Evolutionary conservation across 441 rosid genomes (phyloP), one percentile per base, ranked within the genome.

Genomic region (Geranium incanum): DNA sequence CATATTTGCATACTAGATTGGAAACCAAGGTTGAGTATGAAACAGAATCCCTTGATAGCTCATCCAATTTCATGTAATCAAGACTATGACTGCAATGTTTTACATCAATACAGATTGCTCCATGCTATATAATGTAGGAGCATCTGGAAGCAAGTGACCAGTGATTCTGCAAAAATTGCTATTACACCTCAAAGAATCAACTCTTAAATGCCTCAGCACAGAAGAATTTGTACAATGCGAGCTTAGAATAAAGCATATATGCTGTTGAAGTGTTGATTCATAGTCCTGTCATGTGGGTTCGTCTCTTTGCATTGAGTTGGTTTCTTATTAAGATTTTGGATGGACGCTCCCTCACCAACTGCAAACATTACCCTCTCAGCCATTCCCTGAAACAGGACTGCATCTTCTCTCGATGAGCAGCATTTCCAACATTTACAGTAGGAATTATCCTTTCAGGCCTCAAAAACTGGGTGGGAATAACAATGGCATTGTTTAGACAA

Each of bases 391-490:
- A 91, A 76, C 82, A 75, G 19, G 90, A 89, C 59, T 84, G 86
- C 97, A 91, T 89, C 82, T 85, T 86, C 71, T 88, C 90, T 72
- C 93, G 83, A 64, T 39, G 81, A 33, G 82, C 81, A 75, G 91
- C 85, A 74, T 84, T 86, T 75, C 81, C 57, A 66, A 82, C 82
- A 70, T 89, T 89, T 72, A 91, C 93, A 0, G 93, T 87, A 19
- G 97, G 97, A 75, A 91, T 86, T 76, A 91, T 86, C 86, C 83
- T 89, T 67, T 78, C 88, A 0, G 97, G 93, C 80, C 73, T 84
- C 78, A 91, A 67, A 72, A 91, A 87, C 95, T 89, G 85, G 38
- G 21, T 89, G 85, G 38, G 21, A 77, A 71, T 68, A 36, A 15
- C 23, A 72, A 41, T 57, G 63, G 18, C 28, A 57, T 16, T 18